Evolutionary conservation across 108 stramenopile species (phyloP), one percentile per base, ranked within the genome.

Genomic region (Fragilariopsis cylindrus): DNA sequence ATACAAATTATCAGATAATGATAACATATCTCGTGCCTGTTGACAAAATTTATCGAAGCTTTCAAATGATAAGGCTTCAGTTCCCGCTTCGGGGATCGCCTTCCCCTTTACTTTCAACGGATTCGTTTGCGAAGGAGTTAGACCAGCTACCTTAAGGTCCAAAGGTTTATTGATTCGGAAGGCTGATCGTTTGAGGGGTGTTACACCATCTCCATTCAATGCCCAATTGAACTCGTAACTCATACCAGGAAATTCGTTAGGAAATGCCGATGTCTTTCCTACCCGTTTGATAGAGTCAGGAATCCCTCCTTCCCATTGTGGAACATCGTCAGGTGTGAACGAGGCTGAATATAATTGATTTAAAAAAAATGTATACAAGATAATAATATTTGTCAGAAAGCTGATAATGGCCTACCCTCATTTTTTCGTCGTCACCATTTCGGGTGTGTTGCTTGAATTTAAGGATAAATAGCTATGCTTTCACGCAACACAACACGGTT

Each of bases 191-290:
- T 92, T 89, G 15, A 92, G 76, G n/a, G 91, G 91, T 2, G 94
- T 92, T 52, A 95, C 90, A 15, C 94, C 94, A 71, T 95, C 94
- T 69, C 84, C 87, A 65, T 92, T 90, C 70, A 95, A 86, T 64
- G 78, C 79, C 94, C 94, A 95, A 81, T 95, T 95, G 90, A 95
- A 95, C 16, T 79, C 84, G 79, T 95, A 95, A 64, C 85, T 85
- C 70, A 90, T 90, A 46, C 94, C 94, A 52, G 94, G 94, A 55
- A 87, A 90, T 83, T 95, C 94, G 76, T 95, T 82, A 42, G 91
- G 94, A 80, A 90, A 89, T 13, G 79, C 76, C 18, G 57, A 71
- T 39, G 89, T 68, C 50, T 81, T 66, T 72, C 90, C 90, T 57
- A 92, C 83, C 18, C 94, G 83, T 56, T 81, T 84, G 72, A 91